Evolutionary conservation across 1,284 basidiomycete genomes (phyloP), one percentile per base, ranked within the genome.

Genomic region (Naganishia albida): DNA sequence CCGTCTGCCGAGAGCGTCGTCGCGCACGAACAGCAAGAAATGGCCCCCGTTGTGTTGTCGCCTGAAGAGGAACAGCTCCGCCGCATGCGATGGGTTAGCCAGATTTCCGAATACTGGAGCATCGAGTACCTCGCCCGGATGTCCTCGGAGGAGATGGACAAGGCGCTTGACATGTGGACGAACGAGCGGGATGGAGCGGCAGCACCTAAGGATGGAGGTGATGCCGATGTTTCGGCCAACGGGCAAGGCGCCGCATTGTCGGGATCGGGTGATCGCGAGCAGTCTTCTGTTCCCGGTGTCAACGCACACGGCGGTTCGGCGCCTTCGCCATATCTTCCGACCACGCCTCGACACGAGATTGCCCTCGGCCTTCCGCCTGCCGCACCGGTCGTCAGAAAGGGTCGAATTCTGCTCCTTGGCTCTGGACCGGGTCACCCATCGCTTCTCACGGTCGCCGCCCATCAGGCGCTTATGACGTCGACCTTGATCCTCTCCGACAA

Each of bases 351-450:
- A 81, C 54, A 66, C 74, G 59, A 57, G 13, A 30, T 54, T n/a
- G 42, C 56, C 16, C 73, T 72, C 59, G 53, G 42, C 40, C 46
- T 70, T 54, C 30, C 67, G 7, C 60, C 67, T 3, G 62, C 48
- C 8, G 54, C 20, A 26, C 77, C 71, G 42, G 46, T 55, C 26
- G 40, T 39, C 49, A 53, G 65, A 49, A 78, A 75, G 62, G 92
- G 93, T 0, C 83, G 84, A 13, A 94, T 96, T 65, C 83, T 93
- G 59, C 87, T 99, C 7, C 88, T 95, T 28, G 94, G 95, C 10
- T 94, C 93, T 3, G 94, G 95, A 0, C 93, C 95, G 0, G 95
- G 95, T 3, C 93, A 96, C 71, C 93, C 95, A 0, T 89, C 89
- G 1, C 84, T 98, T 13, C 86, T 98, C 52, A 98, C 95, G 1